These are phyloP conservation scores for Rhododendron henanense DNA, from an alignment of 148 eudicot species.

Conservation along the genomic window DNA sequence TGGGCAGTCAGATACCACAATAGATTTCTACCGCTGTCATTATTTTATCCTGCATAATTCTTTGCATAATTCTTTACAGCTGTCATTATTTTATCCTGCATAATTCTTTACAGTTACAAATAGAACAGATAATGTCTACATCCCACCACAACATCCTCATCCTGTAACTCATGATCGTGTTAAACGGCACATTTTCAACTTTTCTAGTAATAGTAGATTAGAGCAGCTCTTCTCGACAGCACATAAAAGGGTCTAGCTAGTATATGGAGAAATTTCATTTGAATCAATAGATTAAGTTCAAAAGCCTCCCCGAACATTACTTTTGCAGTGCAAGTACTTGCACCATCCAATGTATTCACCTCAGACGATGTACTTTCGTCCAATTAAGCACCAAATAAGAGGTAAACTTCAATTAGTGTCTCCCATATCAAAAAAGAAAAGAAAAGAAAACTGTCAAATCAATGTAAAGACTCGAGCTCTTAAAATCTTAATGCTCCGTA, in stretches of 20 bases:
- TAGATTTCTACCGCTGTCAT: background rate
- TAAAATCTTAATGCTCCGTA: background rate
- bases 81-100: background rate
- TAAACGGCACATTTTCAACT: background rate
- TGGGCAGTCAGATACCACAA: background rate
- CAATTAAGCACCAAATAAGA: constrained; percentile 42
- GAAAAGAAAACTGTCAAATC: background rate
- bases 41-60: too few relatives aligned
- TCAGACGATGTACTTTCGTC: constrained; percentile 86
- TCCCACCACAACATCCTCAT: background rate
- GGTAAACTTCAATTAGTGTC: background rate
- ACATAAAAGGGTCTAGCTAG: background rate
- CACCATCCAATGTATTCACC: constrained; percentile 97
- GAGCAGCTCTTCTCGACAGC: background rate
- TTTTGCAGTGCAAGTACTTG: constrained; percentile 93
- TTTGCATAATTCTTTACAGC: background rate
- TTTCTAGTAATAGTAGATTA: background rate
- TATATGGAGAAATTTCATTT: background rate
- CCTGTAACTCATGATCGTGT: background rate
- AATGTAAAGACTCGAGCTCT: background rate
- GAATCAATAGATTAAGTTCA: background rate
- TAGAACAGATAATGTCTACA: background rate
- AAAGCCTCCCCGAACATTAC: constrained; percentile 79
- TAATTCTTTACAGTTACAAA: background rate
- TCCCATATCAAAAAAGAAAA: background rate